These are phyloP conservation scores for Pleurotus tuber-regium DNA, from an alignment of 768 basidiomycete species.

Conservation along the genomic window DNA sequence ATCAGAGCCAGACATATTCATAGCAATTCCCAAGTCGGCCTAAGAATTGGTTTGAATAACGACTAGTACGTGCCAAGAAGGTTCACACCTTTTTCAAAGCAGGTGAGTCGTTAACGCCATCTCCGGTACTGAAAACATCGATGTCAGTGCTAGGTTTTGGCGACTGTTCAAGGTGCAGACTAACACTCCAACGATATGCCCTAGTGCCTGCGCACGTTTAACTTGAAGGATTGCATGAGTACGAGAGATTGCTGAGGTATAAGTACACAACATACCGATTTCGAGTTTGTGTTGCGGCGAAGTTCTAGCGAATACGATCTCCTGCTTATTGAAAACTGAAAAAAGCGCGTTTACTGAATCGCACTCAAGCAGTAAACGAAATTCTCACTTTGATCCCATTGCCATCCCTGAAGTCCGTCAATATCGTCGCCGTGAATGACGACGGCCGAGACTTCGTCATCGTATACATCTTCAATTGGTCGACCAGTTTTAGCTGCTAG, in stretches of 20 bases:
- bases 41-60: conserved; percentile 13
- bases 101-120: conserved; percentile 72
- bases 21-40: conserved; percentile 72
- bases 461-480: conserved; percentile 56
- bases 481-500: conserved; percentile 55
- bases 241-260: conserved; percentile 3
- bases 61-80: neutral
- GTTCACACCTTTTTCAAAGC: conserved; percentile 54
- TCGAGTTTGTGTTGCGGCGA: conserved; percentile 74
- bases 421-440: conserved; percentile 71
- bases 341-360: conserved; percentile 1
- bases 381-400: conserved; percentile 68
- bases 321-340: conserved; percentile 62
- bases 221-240: conserved; percentile 37
- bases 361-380: neutral
- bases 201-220: conserved; percentile 67
- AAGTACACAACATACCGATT: conserved; percentile 44
- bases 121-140: conserved; percentile 49
- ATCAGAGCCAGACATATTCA: conserved; percentile 74
- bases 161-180: conserved; percentile 23
- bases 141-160: neutral
- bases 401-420: conserved; percentile 64
- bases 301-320: conserved; percentile 71
- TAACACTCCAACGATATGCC: conserved; percentile 72
- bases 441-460: conserved; percentile 65